These are phyloP conservation scores for Sporothrix euskadiensis DNA, from an alignment of 2,329 filamentous ascomycete species.

Conservation along the genomic window DNA sequence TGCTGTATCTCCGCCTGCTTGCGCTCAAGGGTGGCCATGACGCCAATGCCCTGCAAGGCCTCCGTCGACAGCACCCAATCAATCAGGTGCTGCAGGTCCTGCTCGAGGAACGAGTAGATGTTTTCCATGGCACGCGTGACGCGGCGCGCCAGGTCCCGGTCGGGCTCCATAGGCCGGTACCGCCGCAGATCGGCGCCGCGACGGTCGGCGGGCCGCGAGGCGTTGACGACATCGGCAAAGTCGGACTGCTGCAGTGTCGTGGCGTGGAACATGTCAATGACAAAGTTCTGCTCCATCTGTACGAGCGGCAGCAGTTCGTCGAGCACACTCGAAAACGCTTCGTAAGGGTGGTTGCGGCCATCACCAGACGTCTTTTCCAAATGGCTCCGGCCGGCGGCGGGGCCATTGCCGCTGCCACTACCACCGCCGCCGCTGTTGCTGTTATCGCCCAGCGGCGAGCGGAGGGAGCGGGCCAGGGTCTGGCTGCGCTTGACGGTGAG, in stretches of 20 bases:
- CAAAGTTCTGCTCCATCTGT: constrained; percentile 93
- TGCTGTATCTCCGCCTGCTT: constrained; percentile 79
- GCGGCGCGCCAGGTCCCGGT: constrained; percentile 79
- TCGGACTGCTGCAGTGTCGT: constrained; percentile 79
- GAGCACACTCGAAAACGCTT: constrained; percentile 76
- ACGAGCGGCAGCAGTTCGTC: constrained; percentile 82
- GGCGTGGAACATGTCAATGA: constrained; percentile 95
- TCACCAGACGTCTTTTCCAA: constrained; percentile 41
- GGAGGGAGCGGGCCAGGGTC: constrained; percentile 73
- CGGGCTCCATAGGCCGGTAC: constrained; percentile 80
- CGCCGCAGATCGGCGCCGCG: constrained; percentile 70
- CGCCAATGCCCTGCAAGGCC: constrained; percentile 87
- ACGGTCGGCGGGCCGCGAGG: constrained; percentile 65
- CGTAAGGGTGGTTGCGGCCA: constrained; percentile 70
- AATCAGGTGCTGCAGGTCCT: constrained; percentile 74
- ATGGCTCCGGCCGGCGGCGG: neutral
- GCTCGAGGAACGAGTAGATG: constrained; percentile 78
- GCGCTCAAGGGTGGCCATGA: constrained; percentile 77
- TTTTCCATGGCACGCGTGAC: constrained; percentile 88
- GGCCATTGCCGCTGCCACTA: neutral
- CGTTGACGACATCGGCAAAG: constrained; percentile 76
- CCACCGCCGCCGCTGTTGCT: neutral
- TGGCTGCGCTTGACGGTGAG: constrained; percentile 92
- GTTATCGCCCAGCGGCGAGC: constrained; percentile 64
- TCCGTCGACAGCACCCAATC: constrained; percentile 82